Base-by-base conservation (phyloP, 257 asterid genomes). In the Coffea eugenioides region DNA sequence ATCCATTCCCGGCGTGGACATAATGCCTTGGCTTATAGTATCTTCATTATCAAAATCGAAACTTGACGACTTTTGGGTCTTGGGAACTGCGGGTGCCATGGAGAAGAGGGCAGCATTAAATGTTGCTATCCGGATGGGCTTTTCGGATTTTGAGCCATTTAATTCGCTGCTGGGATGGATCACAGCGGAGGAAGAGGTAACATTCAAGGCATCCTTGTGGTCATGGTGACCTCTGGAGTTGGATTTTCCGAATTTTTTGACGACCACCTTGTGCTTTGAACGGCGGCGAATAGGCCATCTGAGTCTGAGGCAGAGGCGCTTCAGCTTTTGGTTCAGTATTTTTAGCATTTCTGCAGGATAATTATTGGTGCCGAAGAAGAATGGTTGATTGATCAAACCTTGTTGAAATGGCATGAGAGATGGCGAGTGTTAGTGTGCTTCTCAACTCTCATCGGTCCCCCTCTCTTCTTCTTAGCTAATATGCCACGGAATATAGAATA, bases 51-150 rank as follows among this genome's bases (percentile, higher is more conserved):
- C 92, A 45, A 65, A 77, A 8, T 83, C 89, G 57, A 79, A 82
- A 9, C 74, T 84, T 23, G 90, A 73, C 23, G 85, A 87, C 41
- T 79, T 81, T 62, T 74, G 87, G 8, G 87, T 7, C 65, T 80
- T 83, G 1, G 97, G 90, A 39, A 93, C 92, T 15, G 93, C 98
- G 5, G 96, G 96, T 36, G 99, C 99, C 98, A 93, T 92, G 90
- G 99, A 93, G 85, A 95, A 95, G 4, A 93, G 88, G 89, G 98
- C 97, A 87, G 99, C 98, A 84, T 93, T 95, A 62, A 95, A 95
- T 80, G 99, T 88, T 0, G 94, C 99, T 16, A 95, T 83, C 77
- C 98, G 75, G 41, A 88, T 76, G 0, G 82, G 80, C 76, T 61
- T 78, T 80, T 74, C 71, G 83, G 82, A 76, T 75, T 81, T 87